Percentiles rank a stretch among this genome's conserved stretches.
Conservation (phyloP, 768 basidiomycete species). For the Pleurotus djamor region DNA sequence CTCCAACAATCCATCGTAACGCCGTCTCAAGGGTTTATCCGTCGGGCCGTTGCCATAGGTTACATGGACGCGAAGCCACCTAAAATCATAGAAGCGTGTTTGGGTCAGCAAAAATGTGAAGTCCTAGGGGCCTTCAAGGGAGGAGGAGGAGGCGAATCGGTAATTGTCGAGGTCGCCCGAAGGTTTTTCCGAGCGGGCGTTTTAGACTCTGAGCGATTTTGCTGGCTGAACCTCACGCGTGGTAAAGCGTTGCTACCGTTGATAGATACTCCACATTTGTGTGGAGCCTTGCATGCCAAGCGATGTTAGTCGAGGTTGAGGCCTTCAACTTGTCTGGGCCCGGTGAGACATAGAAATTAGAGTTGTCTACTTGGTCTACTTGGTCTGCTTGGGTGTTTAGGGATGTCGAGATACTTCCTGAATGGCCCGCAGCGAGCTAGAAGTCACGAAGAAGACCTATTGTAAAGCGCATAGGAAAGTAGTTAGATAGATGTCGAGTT, state of each 20-base stretch:
- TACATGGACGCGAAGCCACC: background rate
- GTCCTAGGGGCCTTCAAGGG: background rate
- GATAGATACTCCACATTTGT: conserved; percentile 4
- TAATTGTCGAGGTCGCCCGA: background rate
- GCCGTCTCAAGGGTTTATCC: background rate
- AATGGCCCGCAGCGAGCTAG: background rate
- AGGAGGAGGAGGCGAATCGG: background rate
- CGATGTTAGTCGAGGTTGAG: background rate
- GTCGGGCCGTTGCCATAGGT: background rate
- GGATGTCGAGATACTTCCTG: background rate
- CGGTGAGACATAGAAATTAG: background rate
- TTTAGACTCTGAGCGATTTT: background rate
- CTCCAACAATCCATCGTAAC: background rate
- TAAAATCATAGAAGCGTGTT: background rate
- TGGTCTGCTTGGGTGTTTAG: background rate
- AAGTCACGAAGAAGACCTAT: no score
- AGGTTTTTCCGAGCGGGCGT: background rate
- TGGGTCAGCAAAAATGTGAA: background rate
- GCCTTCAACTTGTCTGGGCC: background rate
- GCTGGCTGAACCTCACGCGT: background rate
- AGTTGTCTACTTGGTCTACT: background rate
- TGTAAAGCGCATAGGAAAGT: no score
- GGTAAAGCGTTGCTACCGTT: background rate
- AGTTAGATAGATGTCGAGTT: background rate
- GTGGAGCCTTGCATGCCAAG: background rate